phyloP scores from a whole-genome alignment of 805 yeast genomes.

The Monosporozyma yasuniensis region DNA sequence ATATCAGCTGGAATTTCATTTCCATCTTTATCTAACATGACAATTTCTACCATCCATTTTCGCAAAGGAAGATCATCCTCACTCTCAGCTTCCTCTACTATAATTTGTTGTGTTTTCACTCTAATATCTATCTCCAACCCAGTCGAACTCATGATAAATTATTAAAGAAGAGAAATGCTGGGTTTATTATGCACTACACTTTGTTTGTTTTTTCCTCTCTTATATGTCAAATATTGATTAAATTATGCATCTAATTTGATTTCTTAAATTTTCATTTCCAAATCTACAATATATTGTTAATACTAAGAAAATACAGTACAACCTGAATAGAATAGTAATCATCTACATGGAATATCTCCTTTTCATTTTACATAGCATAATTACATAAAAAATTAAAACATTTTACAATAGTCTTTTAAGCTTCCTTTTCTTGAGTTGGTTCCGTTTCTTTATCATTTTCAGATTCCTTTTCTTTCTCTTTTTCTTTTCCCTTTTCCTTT shows the following conservation, averaged over 20 bases:
- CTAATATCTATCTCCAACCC: constrained; percentile 59
- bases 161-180: no score
- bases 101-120: constrained; percentile 75
- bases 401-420: not conserved
- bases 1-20: constrained; percentile 70
- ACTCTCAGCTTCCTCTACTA: constrained; percentile 31
- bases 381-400: not conserved
- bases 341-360: not conserved
- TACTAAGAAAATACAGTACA: not conserved
- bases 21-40: constrained; percentile 67
- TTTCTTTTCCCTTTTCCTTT: not conserved
- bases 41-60: constrained; percentile 73
- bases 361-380: not conserved
- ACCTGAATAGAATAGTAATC: not conserved
- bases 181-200: no score
- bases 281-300: not conserved
- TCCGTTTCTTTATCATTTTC: not conserved
- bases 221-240: not conserved
- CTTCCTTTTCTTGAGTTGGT: not conserved
- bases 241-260: no score
- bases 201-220: not conserved
- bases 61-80: constrained; percentile 84
- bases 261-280: not conserved
- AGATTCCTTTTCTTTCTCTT: not conserved
- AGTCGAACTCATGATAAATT: not conserved